Evolutionary conservation across 108 stramenopile species (phyloP), one percentile per base, ranked within the genome.

Genomic region (Mediolabrus comicus): DNA sequence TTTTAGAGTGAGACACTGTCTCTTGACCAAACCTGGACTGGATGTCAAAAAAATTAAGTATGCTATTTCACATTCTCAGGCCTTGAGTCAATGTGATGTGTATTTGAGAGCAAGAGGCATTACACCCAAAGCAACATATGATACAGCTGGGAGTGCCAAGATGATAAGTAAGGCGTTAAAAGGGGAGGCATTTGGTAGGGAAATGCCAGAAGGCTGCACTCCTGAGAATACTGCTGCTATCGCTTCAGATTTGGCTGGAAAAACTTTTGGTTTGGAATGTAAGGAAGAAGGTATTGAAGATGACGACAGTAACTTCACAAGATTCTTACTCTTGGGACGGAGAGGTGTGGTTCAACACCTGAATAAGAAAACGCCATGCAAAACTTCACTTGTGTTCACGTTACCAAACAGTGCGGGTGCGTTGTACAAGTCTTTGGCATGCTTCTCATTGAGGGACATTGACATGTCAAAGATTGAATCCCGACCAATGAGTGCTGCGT

Each of bases 401-500:
- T 71, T 98, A 17, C 88, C 93, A 16, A 94, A 98, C 69, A 86
- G 83, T 36, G 82, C 96, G 0, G 97, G 98, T 6, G 97, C 97
- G 6, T 69, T 99, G 62, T 97, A 97, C 80, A 97, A 97, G 65
- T 95, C 97, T 6, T 75, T 99, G 33, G 96, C 97, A 3, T 97
- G 97, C 79, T 99, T 99, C 71, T 84, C 87, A 24, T 65, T 97
- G 62, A 72, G 97, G 26, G 96, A 99, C 62, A 96, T 99, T 65
- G 97, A 98, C 75, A 96, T 96, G 84, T 82, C 84, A 61, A 99
- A 99, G 82, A 97, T 99, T 68, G 98, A 99, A 82, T 90, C 88
- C 19, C 83, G 98, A 2, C 98, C 98, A 2, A 96, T 92, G 34
- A 89, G 88, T 27, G 95, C 92, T 17, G 84, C 84, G 25, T 65